Base-by-base conservation (phyloP, 768 basidiomycete species). In the Pleurotus cornucopiae region DNA sequence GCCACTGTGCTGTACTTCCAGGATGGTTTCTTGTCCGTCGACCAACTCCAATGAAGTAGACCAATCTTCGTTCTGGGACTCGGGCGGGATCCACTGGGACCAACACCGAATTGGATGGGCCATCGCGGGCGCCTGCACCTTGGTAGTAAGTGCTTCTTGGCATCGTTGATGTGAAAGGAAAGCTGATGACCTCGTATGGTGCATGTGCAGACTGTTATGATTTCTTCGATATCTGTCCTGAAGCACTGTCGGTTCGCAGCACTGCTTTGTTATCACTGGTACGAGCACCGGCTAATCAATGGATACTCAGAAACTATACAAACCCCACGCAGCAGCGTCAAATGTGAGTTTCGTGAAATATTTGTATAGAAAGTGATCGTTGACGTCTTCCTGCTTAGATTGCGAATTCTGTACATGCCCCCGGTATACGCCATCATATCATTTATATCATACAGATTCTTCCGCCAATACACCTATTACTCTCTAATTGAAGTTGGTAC, bases 361-460 rank as follows among this genome's bases (percentile, higher is more conserved):
- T 34, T 34, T 11, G 30, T 6, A 11, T 9, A 3, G 30, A 34
- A 34, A 9, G 30, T 34, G 30, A 34, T 11, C 7, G 30, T 11
- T 11, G 30, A 34, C 11, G 30, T 4, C 30, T 11, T 9, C 9
- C 11, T 7, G 9, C 40, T 12, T 64, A 90, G 88, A 57, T 62
- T 91, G n/a, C 84, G 91, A 57, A 83, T 93, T 46, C 64, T 93
- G 60, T 91, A 90, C 62, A 89, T 94, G 90, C 91, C 91, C 2
- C 81, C 84, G 1, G 76, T 93, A 43, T 93, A 89, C 67, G 86
- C 86, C 23, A 72, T 93, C 59, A 82, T 94, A 48, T 91, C 90
- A 1, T 95, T 94, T 73, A 81, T 90, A 62, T 89, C 89, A 23
- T 95, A 91, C 63, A 83, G 92, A 1, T 94, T 73, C 72, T 94